Evolutionary conservation across 148 eudicot genomes (phyloP).

Genomic region (Rhododendron vialii): DNA sequence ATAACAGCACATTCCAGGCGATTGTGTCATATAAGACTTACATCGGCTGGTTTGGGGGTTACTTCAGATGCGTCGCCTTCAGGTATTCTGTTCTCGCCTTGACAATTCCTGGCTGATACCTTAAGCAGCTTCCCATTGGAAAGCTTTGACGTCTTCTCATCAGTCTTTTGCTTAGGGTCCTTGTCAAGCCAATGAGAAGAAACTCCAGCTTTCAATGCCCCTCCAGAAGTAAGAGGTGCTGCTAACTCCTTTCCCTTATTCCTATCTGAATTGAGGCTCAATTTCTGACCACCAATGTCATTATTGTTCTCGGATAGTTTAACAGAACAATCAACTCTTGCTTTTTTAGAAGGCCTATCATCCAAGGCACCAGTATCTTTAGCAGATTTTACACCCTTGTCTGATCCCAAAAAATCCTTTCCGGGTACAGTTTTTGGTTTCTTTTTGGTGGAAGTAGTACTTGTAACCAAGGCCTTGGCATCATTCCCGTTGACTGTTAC

Average conservation of each 20-base stretch:
- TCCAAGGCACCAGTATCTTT: slow-evolving; percentile 19
- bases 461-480: not conserved
- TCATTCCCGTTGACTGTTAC: not conserved
- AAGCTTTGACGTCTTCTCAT: slow-evolving; percentile 22
- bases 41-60: slow-evolving; percentile 56
- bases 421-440: not conserved
- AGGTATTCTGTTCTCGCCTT: slow-evolving; percentile 16
- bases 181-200: slow-evolving; percentile 13
- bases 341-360: slow-evolving; percentile 31
- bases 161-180: slow-evolving; percentile 19
- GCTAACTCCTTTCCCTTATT: slow-evolving; percentile 14
- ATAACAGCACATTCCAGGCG: not conserved
- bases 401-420: slow-evolving; percentile 10
- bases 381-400: slow-evolving; percentile 12
- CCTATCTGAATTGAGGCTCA: slow-evolving; percentile 11
- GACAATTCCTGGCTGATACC: slow-evolving; percentile 13
- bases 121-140: slow-evolving; percentile 27
- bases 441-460: not conserved
- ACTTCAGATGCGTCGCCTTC: slow-evolving; percentile 41
- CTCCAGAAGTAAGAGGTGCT: slow-evolving; percentile 10
- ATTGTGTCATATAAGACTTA: slow-evolving; percentile 41
- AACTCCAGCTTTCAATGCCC: slow-evolving; percentile 21
- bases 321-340: slow-evolving; percentile 15
- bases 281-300: slow-evolving; percentile 11
- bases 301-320: slow-evolving; percentile 1